These are phyloP conservation scores for Mercurialis annua DNA, from an alignment of 345 rosid genomes.

Conservation along the genomic window DNA sequence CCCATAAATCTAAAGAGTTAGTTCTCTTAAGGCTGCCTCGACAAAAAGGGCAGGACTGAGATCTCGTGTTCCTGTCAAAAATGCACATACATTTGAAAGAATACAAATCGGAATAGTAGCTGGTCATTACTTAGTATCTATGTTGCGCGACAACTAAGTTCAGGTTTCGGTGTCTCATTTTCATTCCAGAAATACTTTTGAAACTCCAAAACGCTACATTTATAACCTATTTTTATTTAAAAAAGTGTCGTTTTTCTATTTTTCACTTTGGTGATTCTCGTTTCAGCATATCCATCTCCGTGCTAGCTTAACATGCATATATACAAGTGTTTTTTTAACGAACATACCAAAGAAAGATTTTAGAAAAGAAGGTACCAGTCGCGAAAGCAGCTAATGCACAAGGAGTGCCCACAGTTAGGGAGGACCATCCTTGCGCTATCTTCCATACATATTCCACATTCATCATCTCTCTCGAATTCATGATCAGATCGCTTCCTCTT, in stretches of 20 bases:
- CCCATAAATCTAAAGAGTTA: conserved; percentile 56
- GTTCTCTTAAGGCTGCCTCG: conserved; percentile 58
- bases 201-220: too few relatives aligned
- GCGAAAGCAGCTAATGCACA: conserved; percentile 60
- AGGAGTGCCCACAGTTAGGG: conserved; percentile 60
- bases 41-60: conserved; percentile 71
- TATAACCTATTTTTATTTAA: too few relatives aligned
- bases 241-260: too few relatives aligned
- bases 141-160: too few relatives aligned
- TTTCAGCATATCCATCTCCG: too few relatives aligned
- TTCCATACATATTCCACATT: conserved; percentile 80
- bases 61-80: conserved; percentile 49
- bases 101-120: neutral
- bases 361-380: conserved; percentile 44
- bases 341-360: neutral
- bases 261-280: too few relatives aligned
- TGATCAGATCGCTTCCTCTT: conserved; percentile 23
- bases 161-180: too few relatives aligned
- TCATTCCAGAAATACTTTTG: too few relatives aligned
- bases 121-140: neutral
- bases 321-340: too few relatives aligned
- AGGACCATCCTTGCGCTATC: conserved; percentile 43
- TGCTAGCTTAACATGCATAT: neutral
- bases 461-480: conserved; percentile 49
- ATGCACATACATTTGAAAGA: neutral